A percentile compares a stretch with the other conserved stretches of the same genome.
phyloP scores from a whole-genome alignment of 768 basidiomycete genomes.

The Boletus eberwhitei region DNA sequence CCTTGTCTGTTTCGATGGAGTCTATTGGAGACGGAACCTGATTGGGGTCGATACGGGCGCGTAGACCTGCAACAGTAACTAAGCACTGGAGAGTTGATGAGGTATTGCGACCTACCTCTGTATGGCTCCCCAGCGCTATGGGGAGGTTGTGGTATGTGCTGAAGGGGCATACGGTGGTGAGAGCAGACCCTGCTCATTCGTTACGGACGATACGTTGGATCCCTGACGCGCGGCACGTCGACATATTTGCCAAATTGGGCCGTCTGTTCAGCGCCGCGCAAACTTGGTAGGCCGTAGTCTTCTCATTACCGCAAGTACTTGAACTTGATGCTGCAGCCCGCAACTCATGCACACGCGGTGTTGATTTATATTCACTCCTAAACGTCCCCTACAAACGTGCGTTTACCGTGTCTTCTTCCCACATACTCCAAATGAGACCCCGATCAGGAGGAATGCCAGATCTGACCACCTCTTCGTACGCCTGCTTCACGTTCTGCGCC shows the following conservation, averaged over 20 bases:
- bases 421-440: conserved; percentile 65
- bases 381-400: conserved; percentile 10
- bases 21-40: conserved; percentile 93
- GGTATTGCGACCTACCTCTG: conserved; percentile 32
- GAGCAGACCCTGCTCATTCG: background rate
- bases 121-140: conserved; percentile 54
- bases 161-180: conserved; percentile 17
- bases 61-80: conserved; percentile 50
- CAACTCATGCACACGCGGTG: background rate
- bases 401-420: conserved; percentile 38
- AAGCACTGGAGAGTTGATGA: background rate
- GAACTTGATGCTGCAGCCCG: background rate
- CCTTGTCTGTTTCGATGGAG: conserved; percentile 73
- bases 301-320: background rate
- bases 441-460: conserved; percentile 50
- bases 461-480: conserved; percentile 45
- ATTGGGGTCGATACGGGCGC: conserved; percentile 77
- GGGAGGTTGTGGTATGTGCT: conserved; percentile 54
- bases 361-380: background rate
- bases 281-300: background rate
- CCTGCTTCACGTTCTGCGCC: conserved; percentile 42
- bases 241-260: conserved; percentile 12
- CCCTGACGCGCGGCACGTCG: background rate
- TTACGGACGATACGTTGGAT: background rate
- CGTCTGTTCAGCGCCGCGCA: background rate